A percentile compares a stretch with the other conserved stretches of the same genome.
Conservation (phyloP, 2,329 filamentous ascomycete genomes). For the Neonectria sp. region DNA sequence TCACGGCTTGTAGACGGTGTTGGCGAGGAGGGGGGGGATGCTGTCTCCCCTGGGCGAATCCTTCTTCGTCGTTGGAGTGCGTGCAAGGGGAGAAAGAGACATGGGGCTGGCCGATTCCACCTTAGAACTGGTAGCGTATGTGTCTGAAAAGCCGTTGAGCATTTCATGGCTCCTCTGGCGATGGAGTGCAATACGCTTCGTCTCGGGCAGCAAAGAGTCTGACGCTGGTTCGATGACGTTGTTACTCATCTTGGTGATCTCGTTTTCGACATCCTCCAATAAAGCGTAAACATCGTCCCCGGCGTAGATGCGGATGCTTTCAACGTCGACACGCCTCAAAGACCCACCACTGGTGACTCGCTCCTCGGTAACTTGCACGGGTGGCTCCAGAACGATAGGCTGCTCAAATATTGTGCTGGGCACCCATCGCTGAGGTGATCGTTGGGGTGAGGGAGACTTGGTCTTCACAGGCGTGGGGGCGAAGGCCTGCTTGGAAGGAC, state of each 20-base stretch:
- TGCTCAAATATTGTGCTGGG: constrained; percentile 71
- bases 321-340: constrained; percentile 61
- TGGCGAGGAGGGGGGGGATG: constrained; percentile 63
- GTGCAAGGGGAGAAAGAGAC: constrained; percentile 51
- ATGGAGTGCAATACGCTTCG: constrained; percentile 57
- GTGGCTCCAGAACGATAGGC: constrained; percentile 61
- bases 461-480: constrained; percentile 52
- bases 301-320: constrained; percentile 79
- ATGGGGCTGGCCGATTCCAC: constrained; percentile 45
- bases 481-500: constrained; percentile 65
- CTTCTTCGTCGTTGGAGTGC: constrained; percentile 54
- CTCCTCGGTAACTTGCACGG: constrained; percentile 46
- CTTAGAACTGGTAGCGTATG: constrained; percentile 30
- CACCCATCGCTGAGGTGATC: constrained; percentile 64
- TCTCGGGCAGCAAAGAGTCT: constrained; percentile 44
- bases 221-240: constrained; percentile 30
- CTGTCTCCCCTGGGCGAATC: constrained; percentile 46
- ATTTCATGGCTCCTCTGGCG: constrained; percentile 67
- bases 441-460: constrained; percentile 64
- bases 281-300: constrained; percentile 77
- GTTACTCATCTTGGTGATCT: constrained; percentile 56
- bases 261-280: constrained; percentile 75
- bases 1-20: constrained; percentile 65
- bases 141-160: constrained; percentile 56
- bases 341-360: constrained; percentile 42